phyloP scores from a whole-genome alignment of 371 early-diverging fungal genomes.

The Lichtheimia ramosa region DNA sequence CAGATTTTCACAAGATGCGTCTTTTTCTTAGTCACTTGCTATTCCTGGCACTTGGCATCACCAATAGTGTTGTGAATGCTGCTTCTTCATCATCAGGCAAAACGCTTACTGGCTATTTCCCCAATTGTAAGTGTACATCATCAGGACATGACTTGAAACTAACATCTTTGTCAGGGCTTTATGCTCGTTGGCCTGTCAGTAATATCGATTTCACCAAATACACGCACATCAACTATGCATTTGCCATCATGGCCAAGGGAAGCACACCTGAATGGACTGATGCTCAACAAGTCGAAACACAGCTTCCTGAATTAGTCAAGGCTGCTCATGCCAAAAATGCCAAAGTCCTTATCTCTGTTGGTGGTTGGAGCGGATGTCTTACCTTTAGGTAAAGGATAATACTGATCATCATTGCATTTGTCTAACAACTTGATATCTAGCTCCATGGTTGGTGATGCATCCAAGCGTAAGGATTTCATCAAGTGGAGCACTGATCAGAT shows the following conservation, averaged over 20 bases:
- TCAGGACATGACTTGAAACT: too few species aligned
- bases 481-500: constrained; percentile 48
- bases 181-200: constrained; percentile 22
- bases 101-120: constrained; percentile 3
- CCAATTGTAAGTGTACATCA: constrained; percentile 5
- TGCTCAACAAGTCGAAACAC: constrained; percentile 12
- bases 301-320: constrained; percentile 36
- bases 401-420: neutral
- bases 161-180: constrained; percentile 15
- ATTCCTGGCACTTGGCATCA: too few species aligned
- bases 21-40: too few species aligned
- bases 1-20: too few species aligned
- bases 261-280: constrained; percentile 35
- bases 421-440: constrained; percentile 18
- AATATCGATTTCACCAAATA: constrained; percentile 51
- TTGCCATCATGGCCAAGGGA: constrained; percentile 39
- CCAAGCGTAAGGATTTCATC: constrained; percentile 50
- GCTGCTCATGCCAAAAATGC: constrained; percentile 46
- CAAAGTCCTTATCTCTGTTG: constrained; percentile 57
- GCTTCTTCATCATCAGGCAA: too few species aligned
- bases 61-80: too few species aligned
- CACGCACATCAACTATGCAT: constrained; percentile 63
- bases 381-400: constrained; percentile 20
- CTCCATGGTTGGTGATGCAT: constrained; percentile 45
- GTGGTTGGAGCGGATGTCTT: constrained; percentile 40